Evolutionary conservation across 768 basidiomycete genomes (phyloP), one percentile per base, ranked within the genome.

Genomic region (Austroboletus eburneus): DNA sequence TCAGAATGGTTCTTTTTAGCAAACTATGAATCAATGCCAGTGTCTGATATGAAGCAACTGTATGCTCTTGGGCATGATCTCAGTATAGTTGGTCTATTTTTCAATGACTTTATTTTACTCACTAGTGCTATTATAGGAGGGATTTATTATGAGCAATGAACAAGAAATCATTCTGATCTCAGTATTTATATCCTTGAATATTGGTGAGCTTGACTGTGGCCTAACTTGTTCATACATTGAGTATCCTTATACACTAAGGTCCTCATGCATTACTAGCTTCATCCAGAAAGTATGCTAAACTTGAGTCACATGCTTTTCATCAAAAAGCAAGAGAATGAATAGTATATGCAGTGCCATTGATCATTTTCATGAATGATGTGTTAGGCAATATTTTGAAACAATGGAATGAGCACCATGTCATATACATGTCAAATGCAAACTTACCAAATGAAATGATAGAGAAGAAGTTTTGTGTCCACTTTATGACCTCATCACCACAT

Each of bases 311-410:
- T 33, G 57, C 56, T 0, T 37, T 56, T 5, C 45, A 52, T 2
- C 27, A 20, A 9, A 36, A 51, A 2, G 50, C 59, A 0, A 23
- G 30, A 3, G 66, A 65, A 0, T 30, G 43, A 0, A 56, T 57
- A 48, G 42, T 52, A 3, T 52, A 60, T 4, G 42, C 37, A 0
- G 44, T 58, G 0, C 62, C 63, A 1, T 33, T 65, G 1, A 60
- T 67, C 3, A 43, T 65, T 0, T 65, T 67, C 42, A 58, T 67
- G 36, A 69, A 70, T 34, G 65, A 71, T 45, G 56, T 70, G 1
- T 71, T 59, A 0, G 69, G 56, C 0, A 69, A 70, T 22, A 45
- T 49, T 1, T 65, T 53, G 5, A 70, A 69, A 33, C 68, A 70
- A 16, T 72, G 66, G 62, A 67, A 72, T 32, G 63, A 65, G 22